Base-by-base conservation (phyloP, 192 early-diverging fungal species). In the Phycomyces nitens region DNA sequence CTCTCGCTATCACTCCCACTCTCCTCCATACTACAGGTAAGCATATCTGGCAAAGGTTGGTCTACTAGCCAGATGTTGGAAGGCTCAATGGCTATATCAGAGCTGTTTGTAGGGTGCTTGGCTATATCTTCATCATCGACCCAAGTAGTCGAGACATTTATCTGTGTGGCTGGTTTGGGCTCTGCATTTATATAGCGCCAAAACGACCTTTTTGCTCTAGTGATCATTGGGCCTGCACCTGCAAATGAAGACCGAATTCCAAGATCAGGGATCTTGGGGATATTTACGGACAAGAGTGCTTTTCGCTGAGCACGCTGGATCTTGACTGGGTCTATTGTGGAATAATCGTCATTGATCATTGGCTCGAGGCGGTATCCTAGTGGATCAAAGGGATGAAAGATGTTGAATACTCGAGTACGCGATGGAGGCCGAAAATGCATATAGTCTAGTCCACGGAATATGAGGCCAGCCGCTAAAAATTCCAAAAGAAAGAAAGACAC, bases 341-440 rank as follows among this genome's bases (percentile, higher is more conserved):
- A 77, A 59, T 77, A 86, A 20, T 61, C 59, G 6, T 74, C 71
- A 41, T 85, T 77, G 14, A 79, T 71, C 50, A 87, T 63, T 0
- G 87, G 84, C 64, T 89, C 87, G 27, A 84, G 78, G 26, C 86
- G 78, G 73, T 89, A 87, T 0, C 83, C 87, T 8, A 89, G 78
- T 1, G 87, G 87, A 50, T 89, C 87, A 49, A 84, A 87, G 8
- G 86, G 86, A 53, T 89, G 87, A 50, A 87, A 89, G 34, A 89
- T 83, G 60, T 89, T 89, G 80, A 83, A 80, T 52, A 80, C 76
- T 16, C 77, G 77, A 18, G 79, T 80, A 21, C 69, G 62, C 11
- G 72, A 74, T 43, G 76, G 76, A 2, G 84, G 84, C 24, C 76
- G 65, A 34, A 78, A 84, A 12, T 80, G 74, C 27, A 53, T 58